Evolutionary conservation across 768 basidiomycete genomes (phyloP).

Genomic region (Boletus rubescentipes): DNA sequence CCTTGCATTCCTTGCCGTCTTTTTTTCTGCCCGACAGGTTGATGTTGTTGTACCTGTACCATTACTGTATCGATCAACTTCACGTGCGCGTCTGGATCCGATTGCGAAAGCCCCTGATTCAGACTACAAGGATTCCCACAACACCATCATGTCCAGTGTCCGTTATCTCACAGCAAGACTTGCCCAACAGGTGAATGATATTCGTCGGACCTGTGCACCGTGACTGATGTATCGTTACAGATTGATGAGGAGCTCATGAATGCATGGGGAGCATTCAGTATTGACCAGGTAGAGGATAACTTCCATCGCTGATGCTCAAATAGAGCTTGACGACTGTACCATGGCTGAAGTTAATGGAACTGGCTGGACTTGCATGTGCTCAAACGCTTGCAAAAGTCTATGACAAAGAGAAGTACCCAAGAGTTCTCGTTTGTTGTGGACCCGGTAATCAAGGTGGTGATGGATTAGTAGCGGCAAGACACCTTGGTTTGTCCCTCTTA

Average conservation of each 20-base stretch:
- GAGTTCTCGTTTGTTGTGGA: constrained; percentile 93
- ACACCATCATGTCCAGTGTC: constrained; percentile 43
- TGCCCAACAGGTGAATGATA: constrained; percentile 63
- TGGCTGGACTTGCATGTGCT: constrained; percentile 93
- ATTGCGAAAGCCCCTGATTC: neutral
- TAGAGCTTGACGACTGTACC: neutral
- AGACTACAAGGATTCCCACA: neutral
- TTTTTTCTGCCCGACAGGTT: neutral
- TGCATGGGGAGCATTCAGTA: constrained; percentile 82
- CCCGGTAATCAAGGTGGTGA: constrained; percentile 98
- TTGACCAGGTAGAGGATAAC: constrained; percentile 70
- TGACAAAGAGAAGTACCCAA: constrained; percentile 59
- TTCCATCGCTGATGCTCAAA: neutral
- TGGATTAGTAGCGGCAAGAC: constrained; percentile 93
- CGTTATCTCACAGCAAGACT: constrained; percentile 69
- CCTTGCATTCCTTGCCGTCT: neutral
- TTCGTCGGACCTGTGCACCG: neutral
- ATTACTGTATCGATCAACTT: neutral
- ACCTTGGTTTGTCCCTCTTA: constrained; percentile 60
- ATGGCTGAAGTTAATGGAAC: constrained; percentile 79
- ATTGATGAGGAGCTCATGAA: constrained; percentile 97
- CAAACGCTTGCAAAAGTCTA: constrained; percentile 83
- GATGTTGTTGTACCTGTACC: constrained; percentile 7
- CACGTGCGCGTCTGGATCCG: neutral
- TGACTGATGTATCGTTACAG: constrained; percentile 36